Conservation (phyloP, 495 filamentous ascomycete species). For the Talaromyces proteolyticus region DNA sequence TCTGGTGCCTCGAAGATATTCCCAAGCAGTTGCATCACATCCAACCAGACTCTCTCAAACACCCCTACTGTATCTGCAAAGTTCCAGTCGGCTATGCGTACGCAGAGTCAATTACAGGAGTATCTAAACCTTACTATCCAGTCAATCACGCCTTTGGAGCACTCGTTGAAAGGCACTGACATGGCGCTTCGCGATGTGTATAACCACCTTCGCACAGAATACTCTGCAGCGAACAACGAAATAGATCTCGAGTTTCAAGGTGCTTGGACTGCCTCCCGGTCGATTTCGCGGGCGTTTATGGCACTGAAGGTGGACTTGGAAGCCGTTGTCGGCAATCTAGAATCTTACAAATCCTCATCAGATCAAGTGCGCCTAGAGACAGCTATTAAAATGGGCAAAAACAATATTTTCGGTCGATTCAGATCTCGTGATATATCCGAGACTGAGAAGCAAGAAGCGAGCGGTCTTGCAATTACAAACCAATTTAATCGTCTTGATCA, state of each 20-base stretch:
- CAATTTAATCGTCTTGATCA: slow-evolving; percentile 29
- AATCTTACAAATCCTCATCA: slow-evolving; percentile 7
- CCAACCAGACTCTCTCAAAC: neutral
- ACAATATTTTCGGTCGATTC: neutral
- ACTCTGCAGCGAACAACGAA: slow-evolving; percentile 28
- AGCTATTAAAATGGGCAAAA: too few species aligned
- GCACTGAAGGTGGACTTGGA: slow-evolving; percentile 34
- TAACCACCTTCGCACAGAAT: slow-evolving; percentile 19
- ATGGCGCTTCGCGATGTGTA: slow-evolving; percentile 25
- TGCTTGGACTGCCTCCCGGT: slow-evolving; percentile 26
- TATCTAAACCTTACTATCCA: slow-evolving; percentile 28
- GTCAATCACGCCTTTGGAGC: slow-evolving; percentile 21
- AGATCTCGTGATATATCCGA: neutral
- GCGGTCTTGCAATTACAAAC: neutral
- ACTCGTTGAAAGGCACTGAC: slow-evolving; percentile 30
- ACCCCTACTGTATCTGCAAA: neutral
- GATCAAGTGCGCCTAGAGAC: neutral
- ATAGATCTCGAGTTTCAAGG: slow-evolving; percentile 38
- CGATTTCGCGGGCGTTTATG: slow-evolving; percentile 31
- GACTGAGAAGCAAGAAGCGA: neutral
- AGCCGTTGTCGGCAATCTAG: slow-evolving; percentile 32
- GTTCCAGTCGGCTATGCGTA: neutral
- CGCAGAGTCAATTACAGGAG: slow-evolving; percentile 17
- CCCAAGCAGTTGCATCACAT: slow-evolving; percentile 22
- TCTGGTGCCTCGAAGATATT: slow-evolving; percentile 22